A percentile compares a stretch with the other conserved stretches of the same genome.
Conservation (phyloP, 192 early-diverging fungal species). For the Tieghemiomyces parasiticus region DNA sequence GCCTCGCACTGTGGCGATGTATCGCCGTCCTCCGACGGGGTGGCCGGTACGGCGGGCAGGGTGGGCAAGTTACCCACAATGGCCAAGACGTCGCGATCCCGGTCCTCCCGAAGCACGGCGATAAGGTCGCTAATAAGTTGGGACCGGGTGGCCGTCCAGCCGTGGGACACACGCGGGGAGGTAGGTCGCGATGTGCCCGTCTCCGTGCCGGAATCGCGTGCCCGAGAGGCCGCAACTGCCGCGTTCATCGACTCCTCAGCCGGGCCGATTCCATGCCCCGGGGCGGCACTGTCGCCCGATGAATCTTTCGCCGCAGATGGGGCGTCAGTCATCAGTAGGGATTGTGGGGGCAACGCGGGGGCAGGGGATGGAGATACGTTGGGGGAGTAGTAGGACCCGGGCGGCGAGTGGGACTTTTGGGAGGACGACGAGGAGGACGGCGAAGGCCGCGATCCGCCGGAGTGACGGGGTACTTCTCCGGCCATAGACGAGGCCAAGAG, state of each 20-base stretch:
- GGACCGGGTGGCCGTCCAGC: conserved; percentile 26
- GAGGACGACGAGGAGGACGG: neutral
- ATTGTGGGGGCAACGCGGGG: neutral
- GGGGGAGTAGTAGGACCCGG: neutral
- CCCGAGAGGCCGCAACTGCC: conserved; percentile 9
- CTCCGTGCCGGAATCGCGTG: no score
- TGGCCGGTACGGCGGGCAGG: no score
- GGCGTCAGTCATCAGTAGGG: neutral
- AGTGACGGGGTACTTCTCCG: conserved; percentile 21
- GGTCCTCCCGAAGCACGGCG: conserved; percentile 22
- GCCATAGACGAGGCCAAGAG: conserved; percentile 20
- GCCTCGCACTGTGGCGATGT: no score
- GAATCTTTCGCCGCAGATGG: no score
- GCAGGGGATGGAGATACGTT: neutral
- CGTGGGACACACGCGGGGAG: conserved; percentile 16
- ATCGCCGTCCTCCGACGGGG: no score
- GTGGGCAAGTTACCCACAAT: conserved; percentile 21
- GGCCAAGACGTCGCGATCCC: conserved; percentile 27
- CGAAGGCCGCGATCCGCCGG: neutral
- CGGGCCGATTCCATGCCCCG: no score
- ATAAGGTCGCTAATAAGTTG: conserved; percentile 27
- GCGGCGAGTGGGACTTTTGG: neutral
- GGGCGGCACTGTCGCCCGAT: neutral
- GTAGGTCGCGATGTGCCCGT: no score
- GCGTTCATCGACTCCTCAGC: neutral